phyloP scores from a whole-genome alignment of 768 basidiomycete species.

The Lactarius indigo region DNA sequence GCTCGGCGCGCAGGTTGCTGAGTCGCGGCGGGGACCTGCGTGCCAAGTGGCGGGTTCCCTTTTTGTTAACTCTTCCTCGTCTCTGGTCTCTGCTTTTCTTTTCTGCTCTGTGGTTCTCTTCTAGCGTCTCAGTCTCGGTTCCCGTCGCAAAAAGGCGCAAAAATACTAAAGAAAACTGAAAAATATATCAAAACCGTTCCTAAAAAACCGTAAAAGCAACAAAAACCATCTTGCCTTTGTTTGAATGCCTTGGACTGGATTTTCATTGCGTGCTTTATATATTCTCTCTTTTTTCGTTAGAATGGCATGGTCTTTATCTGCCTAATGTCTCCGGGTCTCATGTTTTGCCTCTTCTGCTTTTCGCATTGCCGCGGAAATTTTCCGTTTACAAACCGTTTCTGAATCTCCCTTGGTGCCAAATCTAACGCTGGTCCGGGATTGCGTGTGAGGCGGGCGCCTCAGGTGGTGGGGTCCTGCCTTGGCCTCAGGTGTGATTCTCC shows the following conservation, averaged over 20 bases:
- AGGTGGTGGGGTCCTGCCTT: background rate
- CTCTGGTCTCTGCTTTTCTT: background rate
- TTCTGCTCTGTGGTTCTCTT: background rate
- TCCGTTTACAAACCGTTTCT: background rate
- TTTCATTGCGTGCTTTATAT: background rate
- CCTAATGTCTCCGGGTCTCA: background rate
- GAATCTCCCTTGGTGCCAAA: background rate
- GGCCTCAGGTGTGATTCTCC: background rate
- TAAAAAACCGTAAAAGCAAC: background rate
- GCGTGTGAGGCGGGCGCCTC: background rate
- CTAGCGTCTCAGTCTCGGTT: background rate
- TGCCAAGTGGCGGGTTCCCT: background rate
- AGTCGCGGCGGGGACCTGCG: conserved; percentile 17
- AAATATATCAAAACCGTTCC: background rate
- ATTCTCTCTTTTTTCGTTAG: background rate
- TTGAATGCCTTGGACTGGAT: background rate
- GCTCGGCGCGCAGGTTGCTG: conserved; percentile 5
- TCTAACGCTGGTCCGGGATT: background rate
- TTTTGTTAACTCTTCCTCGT: background rate
- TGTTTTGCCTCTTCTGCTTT: background rate
- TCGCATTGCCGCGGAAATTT: background rate
- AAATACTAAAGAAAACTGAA: background rate
- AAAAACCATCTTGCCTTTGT: background rate
- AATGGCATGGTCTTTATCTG: background rate
- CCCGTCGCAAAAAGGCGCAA: background rate